Evolutionary conservation across 2,329 filamentous ascomycete species (phyloP).

Genomic region (Monilinia aucupariae): DNA sequence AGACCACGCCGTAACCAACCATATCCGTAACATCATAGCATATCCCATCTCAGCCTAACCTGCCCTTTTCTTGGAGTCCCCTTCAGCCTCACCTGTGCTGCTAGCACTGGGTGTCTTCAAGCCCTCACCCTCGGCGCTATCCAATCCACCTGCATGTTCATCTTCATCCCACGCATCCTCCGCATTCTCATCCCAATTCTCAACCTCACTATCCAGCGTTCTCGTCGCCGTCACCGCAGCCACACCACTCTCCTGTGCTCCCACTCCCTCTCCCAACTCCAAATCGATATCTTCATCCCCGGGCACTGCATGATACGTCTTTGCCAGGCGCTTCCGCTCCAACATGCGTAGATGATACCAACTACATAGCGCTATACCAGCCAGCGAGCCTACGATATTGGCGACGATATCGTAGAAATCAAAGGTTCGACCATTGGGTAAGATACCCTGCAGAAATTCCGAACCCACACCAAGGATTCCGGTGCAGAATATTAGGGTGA

Average conservation of each 20-base stretch:
- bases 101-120: slow-evolving; percentile 36
- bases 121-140: slow-evolving; percentile 32
- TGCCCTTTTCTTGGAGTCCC: slow-evolving; percentile 33
- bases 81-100: slow-evolving; percentile 33
- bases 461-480: slow-evolving; percentile 64
- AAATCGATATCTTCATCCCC: slow-evolving; percentile 60
- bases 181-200: slow-evolving; percentile 89
- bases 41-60: slow-evolving; percentile 27
- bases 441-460: slow-evolving; percentile 67
- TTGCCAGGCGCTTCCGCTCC: slow-evolving; percentile 71
- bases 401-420: slow-evolving; percentile 83
- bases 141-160: slow-evolving; percentile 34
- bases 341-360: slow-evolving; percentile 97
- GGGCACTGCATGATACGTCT: slow-evolving; percentile 65
- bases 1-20: slow-evolving; percentile 6
- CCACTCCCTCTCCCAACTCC: slow-evolving; percentile 62
- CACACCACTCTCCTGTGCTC: slow-evolving; percentile 61
- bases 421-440: slow-evolving; percentile 66
- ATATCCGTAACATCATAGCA: slow-evolving; percentile 25
- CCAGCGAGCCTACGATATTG: slow-evolving; percentile 74
- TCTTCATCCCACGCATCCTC: slow-evolving; percentile 58
- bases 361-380: slow-evolving; percentile 66
- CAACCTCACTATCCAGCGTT: slow-evolving; percentile 73
- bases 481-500: slow-evolving; percentile 78
- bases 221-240: slow-evolving; percentile 37